Conservation (phyloP, 345 rosid genomes). For the Corchorus olitorius region DNA sequence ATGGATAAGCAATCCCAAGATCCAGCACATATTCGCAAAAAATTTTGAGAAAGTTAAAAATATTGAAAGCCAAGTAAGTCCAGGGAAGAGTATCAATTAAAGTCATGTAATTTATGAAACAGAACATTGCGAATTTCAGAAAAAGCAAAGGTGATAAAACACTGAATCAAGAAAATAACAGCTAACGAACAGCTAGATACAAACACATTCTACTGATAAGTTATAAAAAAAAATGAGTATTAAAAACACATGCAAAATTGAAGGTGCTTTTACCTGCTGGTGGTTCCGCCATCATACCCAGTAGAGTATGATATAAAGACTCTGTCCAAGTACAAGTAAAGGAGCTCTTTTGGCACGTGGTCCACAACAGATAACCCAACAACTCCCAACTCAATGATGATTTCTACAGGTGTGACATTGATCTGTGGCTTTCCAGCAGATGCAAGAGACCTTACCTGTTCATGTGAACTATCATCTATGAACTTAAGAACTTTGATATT, state of each 20-base stretch:
- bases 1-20: background rate
- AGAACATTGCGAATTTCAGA: background rate
- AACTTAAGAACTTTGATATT: conserved; percentile 73
- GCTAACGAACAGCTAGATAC: background rate
- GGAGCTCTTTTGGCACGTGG: conserved; percentile 83
- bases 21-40: background rate
- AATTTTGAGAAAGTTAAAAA: too few relatives aligned
- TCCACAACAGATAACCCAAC: conserved; percentile 90
- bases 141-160: background rate
- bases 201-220: background rate
- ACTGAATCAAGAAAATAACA: background rate
- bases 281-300: conserved; percentile 87
- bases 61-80: background rate
- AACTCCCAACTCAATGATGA: conserved; percentile 83
- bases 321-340: conserved; percentile 75
- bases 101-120: background rate
- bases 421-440: conserved; percentile 45
- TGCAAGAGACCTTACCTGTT: conserved; percentile 42
- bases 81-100: background rate
- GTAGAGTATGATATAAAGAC: conserved; percentile 83
- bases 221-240: background rate
- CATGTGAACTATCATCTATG: conserved; percentile 45
- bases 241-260: background rate
- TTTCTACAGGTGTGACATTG: conserved; percentile 57
- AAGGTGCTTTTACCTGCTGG: conserved; percentile 70